Conservation (phyloP, 2,329 filamentous ascomycete species). For the Cercospora citrullina region DNA sequence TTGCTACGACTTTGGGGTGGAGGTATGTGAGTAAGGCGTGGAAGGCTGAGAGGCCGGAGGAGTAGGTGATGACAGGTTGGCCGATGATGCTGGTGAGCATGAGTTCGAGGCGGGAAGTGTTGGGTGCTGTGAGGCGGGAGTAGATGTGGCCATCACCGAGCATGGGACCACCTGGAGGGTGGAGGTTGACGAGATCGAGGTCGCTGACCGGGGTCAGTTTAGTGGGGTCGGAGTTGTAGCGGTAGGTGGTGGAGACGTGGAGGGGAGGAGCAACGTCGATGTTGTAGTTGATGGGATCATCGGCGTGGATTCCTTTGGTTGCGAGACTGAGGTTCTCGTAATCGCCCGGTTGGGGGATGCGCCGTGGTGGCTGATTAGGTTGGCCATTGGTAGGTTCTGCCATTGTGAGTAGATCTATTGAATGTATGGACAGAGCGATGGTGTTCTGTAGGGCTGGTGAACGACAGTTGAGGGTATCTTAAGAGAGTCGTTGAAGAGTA, state of each 20-base stretch:
- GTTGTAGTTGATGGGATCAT: constrained; percentile 39
- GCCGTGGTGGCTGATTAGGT: constrained; percentile 24
- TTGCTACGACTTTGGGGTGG: constrained; percentile 79
- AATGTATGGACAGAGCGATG: not conserved
- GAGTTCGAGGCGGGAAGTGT: constrained; percentile 79
- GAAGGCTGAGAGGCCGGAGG: constrained; percentile 82
- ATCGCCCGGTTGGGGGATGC: constrained; percentile 23
- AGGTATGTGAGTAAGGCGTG: constrained; percentile 82
- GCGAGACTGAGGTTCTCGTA: constrained; percentile 31
- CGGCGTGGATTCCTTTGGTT: constrained; percentile 39
- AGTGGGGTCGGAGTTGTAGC: constrained; percentile 72
- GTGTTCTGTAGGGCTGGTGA: not conserved
- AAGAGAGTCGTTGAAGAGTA: not conserved
- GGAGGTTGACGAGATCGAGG: constrained; percentile 26
- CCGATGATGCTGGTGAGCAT: constrained; percentile 73
- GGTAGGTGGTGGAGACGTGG: constrained; percentile 89
- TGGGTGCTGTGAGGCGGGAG: constrained; percentile 76
- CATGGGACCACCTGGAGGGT: constrained; percentile 41
- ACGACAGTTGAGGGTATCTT: not conserved
- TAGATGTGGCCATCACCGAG: constrained; percentile 72
- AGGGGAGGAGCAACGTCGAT: constrained; percentile 83
- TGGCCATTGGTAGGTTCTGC: constrained; percentile 23
- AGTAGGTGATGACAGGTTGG: constrained; percentile 72
- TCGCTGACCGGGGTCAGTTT: constrained; percentile 50
- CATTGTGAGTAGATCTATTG: constrained; percentile 3